Evolutionary conservation across 805 yeast species (phyloP).

Genomic region (Starmerella etchellsii): DNA sequence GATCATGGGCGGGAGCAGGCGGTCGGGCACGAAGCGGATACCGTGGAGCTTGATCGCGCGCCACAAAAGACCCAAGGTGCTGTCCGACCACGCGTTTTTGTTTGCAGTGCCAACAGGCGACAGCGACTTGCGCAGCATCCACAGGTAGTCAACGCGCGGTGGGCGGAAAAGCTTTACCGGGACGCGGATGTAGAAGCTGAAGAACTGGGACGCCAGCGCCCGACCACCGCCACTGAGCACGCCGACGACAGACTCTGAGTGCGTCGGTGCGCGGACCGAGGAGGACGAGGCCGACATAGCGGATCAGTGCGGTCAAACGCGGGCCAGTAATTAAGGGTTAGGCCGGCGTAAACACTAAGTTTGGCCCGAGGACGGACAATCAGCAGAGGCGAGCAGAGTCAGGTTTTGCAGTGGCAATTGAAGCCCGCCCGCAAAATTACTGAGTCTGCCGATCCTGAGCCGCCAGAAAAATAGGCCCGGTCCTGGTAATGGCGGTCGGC

Average conservation of each 20-base stretch:
- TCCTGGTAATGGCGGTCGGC: too few relatives aligned
- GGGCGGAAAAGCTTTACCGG: constrained; percentile 81
- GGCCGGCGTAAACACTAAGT: too few relatives aligned
- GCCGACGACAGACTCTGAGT: constrained; percentile 40
- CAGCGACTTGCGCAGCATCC: constrained; percentile 25
- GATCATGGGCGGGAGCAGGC: constrained; percentile 71
- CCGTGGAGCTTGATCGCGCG: constrained; percentile 66
- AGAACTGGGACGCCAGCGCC: constrained; percentile 66
- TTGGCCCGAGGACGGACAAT: too few relatives aligned
- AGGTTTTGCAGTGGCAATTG: too few relatives aligned
- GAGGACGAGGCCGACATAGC: constrained; percentile 13
- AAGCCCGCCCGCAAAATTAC: too few relatives aligned
- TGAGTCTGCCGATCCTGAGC: too few relatives aligned
- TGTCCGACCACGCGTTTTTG: constrained; percentile 48
- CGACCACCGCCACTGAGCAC: constrained; percentile 76
- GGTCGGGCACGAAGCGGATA: constrained; percentile 76
- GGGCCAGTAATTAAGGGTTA: too few relatives aligned
- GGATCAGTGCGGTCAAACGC: too few relatives aligned
- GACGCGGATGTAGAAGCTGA: constrained; percentile 66
- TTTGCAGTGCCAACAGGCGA: constrained; percentile 5
- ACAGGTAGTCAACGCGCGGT: constrained; percentile 70
- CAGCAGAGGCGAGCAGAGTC: too few relatives aligned
- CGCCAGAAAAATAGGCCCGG: too few relatives aligned
- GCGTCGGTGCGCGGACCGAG: constrained; percentile 12
- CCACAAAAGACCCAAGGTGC: constrained; percentile 60